phyloP scores from a whole-genome alignment of 306 rosid genomes.

The Datisca glomerata region DNA sequence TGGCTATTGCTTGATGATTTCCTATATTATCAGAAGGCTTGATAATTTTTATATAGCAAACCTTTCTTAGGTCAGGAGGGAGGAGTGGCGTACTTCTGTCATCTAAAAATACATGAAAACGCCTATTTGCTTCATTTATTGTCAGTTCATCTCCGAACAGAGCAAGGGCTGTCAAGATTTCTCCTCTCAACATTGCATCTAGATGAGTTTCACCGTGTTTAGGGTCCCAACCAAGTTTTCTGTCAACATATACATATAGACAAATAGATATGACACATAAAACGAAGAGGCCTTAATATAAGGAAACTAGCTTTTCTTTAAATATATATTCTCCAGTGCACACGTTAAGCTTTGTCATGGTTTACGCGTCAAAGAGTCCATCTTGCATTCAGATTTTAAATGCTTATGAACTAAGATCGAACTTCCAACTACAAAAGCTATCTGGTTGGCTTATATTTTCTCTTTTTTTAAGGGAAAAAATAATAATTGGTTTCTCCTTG shows the following conservation, averaged over 20 bases:
- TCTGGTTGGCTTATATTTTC: no score
- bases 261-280: no score
- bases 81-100: slow-evolving; percentile 74
- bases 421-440: no score
- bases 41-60: slow-evolving; percentile 18
- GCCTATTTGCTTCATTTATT: slow-evolving; percentile 64
- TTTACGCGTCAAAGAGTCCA: no score
- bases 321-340: no score
- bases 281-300: no score
- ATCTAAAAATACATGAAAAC: slow-evolving; percentile 59
- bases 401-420: no score
- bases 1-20: slow-evolving; percentile 7
- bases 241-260: slow-evolving; percentile 19
- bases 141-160: slow-evolving; percentile 59
- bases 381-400: no score
- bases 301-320: no score
- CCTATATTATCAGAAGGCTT: neutral
- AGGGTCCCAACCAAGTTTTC: slow-evolving; percentile 97
- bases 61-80: slow-evolving; percentile 89
- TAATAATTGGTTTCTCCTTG: no score
- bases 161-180: slow-evolving; percentile 72
- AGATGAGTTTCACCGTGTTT: slow-evolving; percentile 46
- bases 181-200: slow-evolving; percentile 95
- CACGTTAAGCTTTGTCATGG: no score
- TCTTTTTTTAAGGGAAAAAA: no score